phyloP scores from a whole-genome alignment of 345 rosid genomes.

The Gossypium rotundifolium region DNA sequence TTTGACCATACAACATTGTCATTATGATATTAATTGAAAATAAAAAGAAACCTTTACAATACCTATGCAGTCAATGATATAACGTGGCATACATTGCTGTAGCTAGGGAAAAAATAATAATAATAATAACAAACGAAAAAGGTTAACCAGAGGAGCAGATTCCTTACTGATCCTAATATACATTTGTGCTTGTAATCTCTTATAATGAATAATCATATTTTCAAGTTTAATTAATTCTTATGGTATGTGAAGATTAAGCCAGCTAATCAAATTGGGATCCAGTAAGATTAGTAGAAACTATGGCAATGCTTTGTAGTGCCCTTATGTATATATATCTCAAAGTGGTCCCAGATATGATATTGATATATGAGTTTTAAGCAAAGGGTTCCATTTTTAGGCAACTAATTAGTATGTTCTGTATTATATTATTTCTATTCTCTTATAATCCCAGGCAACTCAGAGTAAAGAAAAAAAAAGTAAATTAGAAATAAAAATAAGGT shows the following conservation, averaged over 20 bases:
- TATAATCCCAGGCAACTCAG: background rate
- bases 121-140: background rate
- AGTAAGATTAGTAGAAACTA: background rate
- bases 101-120: too few relatives aligned
- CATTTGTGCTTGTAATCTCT: background rate
- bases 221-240: background rate
- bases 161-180: background rate
- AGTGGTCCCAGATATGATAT: conserved; percentile 7
- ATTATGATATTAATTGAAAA: background rate
- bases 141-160: background rate
- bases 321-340: too few relatives aligned
- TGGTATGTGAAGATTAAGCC: background rate
- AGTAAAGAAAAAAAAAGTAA: background rate
- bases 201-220: background rate
- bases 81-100: background rate
- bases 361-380: background rate
- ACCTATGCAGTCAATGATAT: background rate
- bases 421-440: conserved; percentile 1
- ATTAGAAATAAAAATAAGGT: background rate
- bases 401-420: background rate
- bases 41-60: background rate
- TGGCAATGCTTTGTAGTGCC: background rate
- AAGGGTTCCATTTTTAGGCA: background rate
- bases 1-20: background rate
- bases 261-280: background rate